Percentiles rank a stretch among this genome's conserved stretches.
These are phyloP conservation scores for Metschnikowia corniflorae DNA, from an alignment of 805 yeast species.

Conservation along the genomic window DNA sequence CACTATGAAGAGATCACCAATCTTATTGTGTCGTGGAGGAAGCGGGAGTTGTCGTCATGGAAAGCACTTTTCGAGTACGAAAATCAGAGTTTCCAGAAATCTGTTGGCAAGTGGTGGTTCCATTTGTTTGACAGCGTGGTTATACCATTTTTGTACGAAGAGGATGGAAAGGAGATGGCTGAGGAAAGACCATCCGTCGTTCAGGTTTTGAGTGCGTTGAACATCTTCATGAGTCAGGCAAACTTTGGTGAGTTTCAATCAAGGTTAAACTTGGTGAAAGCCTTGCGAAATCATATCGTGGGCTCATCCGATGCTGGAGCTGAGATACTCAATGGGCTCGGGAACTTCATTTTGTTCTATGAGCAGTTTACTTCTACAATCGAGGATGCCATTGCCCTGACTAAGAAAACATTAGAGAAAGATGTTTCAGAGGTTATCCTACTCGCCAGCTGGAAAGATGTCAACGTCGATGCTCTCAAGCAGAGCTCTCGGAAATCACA, in stretches of 20 bases:
- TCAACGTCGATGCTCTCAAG: conserved; percentile 86
- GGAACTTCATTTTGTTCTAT: conserved; percentile 61
- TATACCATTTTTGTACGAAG: conserved; percentile 39
- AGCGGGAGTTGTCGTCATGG: conserved; percentile 84
- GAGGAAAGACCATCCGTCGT: conserved; percentile 23
- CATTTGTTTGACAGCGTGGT: conserved; percentile 80
- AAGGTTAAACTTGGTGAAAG: conserved; percentile 57
- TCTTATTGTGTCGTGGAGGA: conserved; percentile 87
- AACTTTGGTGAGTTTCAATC: conserved; percentile 68
- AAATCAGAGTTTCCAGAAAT: conserved; percentile 43
- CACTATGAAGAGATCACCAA: conserved; percentile 57
- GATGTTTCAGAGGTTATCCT: conserved; percentile 80
- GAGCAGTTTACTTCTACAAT: conserved; percentile 58
- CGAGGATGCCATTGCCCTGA: conserved; percentile 39
- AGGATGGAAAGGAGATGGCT: conserved; percentile 20
- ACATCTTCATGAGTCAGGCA: conserved; percentile 70
- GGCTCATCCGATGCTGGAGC: conserved; percentile 23
- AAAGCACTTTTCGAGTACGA: conserved; percentile 67
- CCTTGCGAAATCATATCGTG: conserved; percentile 55
- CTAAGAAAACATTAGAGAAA: conserved; percentile 61
- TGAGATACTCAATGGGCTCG: conserved; percentile 37
- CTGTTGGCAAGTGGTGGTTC: conserved; percentile 86
- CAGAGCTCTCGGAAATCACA: conserved; percentile 94
- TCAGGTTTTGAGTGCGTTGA: conserved; percentile 53
- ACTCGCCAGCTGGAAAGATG: conserved; percentile 96